Evolutionary conservation across 306 rosid genomes (phyloP).

Genomic region (Cyclanthera cordifolia): DNA sequence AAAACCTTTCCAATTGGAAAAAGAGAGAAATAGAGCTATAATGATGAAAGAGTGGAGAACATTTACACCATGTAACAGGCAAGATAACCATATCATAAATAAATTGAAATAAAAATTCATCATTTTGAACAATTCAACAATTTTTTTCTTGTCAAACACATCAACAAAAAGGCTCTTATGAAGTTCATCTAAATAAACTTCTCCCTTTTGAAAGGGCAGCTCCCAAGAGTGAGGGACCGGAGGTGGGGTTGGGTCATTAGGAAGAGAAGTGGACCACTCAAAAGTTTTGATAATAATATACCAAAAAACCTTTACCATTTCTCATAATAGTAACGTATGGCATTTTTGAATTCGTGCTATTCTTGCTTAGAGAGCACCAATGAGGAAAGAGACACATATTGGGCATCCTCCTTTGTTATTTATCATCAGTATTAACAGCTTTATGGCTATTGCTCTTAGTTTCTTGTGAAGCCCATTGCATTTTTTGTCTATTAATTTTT

Average conservation of each 20-base stretch:
- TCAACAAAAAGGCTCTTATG: not conserved
- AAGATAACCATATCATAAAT: no score
- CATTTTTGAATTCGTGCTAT: not conserved
- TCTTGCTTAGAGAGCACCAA: not conserved
- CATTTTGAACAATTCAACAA: not conserved
- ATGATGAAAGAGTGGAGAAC: not conserved
- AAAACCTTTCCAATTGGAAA: not conserved
- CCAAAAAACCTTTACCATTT: not conserved
- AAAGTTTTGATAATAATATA: not conserved
- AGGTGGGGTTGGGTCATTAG: not conserved
- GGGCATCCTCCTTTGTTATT: not conserved
- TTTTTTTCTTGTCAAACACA: not conserved
- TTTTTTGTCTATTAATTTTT: not conserved
- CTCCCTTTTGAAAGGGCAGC: not conserved
- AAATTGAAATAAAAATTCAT: not conserved
- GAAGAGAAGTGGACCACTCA: not conserved
- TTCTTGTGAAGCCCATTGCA: not conserved
- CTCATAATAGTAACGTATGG: not conserved
- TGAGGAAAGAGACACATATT: not conserved
- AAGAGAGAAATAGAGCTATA: not conserved
- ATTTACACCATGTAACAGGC: not conserved
- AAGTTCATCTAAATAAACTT: not conserved
- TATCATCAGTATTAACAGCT: not conserved
- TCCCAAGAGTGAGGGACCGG: not conserved
- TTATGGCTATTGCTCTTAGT: not conserved